phyloP scores from a whole-genome alignment of 116 monocot species.

The Iris pallida region DNA sequence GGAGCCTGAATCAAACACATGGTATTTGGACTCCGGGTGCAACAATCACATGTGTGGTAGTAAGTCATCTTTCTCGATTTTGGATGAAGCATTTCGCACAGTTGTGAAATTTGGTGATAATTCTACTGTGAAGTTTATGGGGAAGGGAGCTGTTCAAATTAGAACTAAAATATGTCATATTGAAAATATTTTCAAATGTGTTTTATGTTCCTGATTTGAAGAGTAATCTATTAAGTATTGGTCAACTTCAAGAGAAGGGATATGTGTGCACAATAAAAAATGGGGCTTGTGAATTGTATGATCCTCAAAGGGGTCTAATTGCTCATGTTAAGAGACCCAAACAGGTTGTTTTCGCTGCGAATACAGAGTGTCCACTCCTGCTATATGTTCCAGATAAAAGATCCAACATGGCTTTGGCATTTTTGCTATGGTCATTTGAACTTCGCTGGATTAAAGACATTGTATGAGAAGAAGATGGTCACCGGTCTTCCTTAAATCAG shows the following conservation, averaged over 20 bases:
- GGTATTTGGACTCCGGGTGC: background rate
- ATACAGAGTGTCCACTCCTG: background rate
- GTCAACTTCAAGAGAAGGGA: background rate
- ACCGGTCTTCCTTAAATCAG: constrained; percentile 14
- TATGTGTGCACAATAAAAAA: background rate
- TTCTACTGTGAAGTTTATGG: background rate
- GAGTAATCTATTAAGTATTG: background rate
- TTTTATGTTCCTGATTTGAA: background rate
- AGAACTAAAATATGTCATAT: background rate
- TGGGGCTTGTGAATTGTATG: constrained; percentile 4
- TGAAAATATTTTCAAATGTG: background rate
- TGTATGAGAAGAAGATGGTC: constrained; percentile 15
- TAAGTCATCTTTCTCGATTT: background rate
- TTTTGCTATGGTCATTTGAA: constrained; percentile 2
- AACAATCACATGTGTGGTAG: background rate
- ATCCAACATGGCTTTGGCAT: constrained; percentile 11
- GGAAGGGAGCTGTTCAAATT: background rate
- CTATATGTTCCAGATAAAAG: constrained; percentile 1
- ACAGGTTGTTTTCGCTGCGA: background rate
- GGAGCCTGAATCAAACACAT: no score
- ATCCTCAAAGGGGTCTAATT: constrained; percentile 1
- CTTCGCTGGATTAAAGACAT: constrained; percentile 1
- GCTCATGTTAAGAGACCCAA: constrained; percentile 8
- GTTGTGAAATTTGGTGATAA: background rate
- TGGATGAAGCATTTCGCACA: background rate